Evolutionary conservation across 805 yeast species (phyloP).

Genomic region (Zygosaccharomyces bisporus): DNA sequence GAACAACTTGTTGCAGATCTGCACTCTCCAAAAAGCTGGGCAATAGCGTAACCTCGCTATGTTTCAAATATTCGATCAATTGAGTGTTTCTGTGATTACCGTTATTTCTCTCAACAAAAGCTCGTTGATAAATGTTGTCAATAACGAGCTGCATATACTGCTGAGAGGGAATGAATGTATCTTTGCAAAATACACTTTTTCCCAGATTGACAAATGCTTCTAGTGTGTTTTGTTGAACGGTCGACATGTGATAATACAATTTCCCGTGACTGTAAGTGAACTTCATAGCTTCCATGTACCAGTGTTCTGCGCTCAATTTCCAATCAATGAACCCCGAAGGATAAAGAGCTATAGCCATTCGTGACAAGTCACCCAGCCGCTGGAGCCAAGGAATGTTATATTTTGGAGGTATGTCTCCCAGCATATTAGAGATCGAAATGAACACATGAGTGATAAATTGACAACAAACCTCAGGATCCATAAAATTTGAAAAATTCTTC

Average conservation of each 20-base stretch:
- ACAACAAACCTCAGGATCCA: slow-evolving; percentile 74
- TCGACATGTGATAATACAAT: slow-evolving; percentile 80
- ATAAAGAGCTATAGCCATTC: slow-evolving; percentile 85
- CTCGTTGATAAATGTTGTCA: slow-evolving; percentile 64
- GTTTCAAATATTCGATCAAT: slow-evolving; percentile 41
- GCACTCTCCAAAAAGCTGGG: slow-evolving; percentile 53
- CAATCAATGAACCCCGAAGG: slow-evolving; percentile 79
- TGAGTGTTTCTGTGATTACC: slow-evolving; percentile 32
- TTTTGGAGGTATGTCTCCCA: slow-evolving; percentile 37
- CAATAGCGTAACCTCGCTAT: slow-evolving; percentile 62
- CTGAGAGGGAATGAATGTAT: slow-evolving; percentile 79
- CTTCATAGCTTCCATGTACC: slow-evolving; percentile 74
- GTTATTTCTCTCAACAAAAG: slow-evolving; percentile 39
- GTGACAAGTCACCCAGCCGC: slow-evolving; percentile 76
- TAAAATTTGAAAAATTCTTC: slow-evolving; percentile 68
- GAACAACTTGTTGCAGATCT: slow-evolving; percentile 56
- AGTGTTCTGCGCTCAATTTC: slow-evolving; percentile 76
- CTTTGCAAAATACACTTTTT: slow-evolving; percentile 72
- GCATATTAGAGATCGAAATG: slow-evolving; percentile 44
- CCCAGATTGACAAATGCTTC: slow-evolving; percentile 80
- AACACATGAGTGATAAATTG: slow-evolving; percentile 73
- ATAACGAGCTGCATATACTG: slow-evolving; percentile 74
- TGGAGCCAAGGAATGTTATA: slow-evolving; percentile 61
- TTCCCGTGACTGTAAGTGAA: slow-evolving; percentile 81
- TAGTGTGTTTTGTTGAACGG: slow-evolving; percentile 66